phyloP scores from a whole-genome alignment of 108 stramenopile species.

The Cyclotella cryptica region DNA sequence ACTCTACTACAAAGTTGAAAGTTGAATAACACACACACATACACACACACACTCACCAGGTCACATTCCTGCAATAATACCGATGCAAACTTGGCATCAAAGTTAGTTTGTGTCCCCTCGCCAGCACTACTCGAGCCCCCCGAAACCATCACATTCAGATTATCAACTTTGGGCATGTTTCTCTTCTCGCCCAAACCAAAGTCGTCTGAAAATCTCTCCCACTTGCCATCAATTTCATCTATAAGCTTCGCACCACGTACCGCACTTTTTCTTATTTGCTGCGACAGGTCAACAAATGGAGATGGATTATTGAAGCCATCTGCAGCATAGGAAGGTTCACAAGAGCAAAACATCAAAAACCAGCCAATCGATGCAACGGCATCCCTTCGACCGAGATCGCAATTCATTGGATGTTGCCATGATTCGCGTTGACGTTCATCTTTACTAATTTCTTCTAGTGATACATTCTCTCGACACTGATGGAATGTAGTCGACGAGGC shows the following conservation, averaged over 20 bases:
- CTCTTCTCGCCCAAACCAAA: constrained; percentile 66
- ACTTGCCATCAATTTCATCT: constrained; percentile 76
- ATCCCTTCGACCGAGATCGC: too few species aligned
- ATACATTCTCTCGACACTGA: too few species aligned
- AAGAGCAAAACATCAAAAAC: too few species aligned
- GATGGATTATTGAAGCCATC: not conserved
- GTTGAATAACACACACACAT: not conserved
- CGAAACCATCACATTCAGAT: constrained; percentile 11
- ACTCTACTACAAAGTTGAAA: not conserved
- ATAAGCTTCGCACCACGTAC: constrained; percentile 85
- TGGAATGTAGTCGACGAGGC: too few species aligned
- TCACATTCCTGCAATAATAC: constrained; percentile 34
- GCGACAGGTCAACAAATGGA: constrained; percentile 30
- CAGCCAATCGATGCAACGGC: too few species aligned
- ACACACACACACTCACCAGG: constrained; percentile 25
- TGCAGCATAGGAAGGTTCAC: too few species aligned
- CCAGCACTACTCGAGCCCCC: constrained; percentile 10
- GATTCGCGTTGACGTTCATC: too few species aligned
- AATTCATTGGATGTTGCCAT: too few species aligned
- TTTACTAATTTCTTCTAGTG: too few species aligned
- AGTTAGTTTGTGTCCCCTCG: not conserved
- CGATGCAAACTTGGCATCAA: constrained; percentile 19
- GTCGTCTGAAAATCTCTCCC: constrained; percentile 81
- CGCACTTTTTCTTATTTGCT: constrained; percentile 53
- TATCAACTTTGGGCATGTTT: constrained; percentile 35